These are phyloP conservation scores for Daldinia grandis DNA, from an alignment of 495 filamentous ascomycete genomes.

Conservation along the genomic window DNA sequence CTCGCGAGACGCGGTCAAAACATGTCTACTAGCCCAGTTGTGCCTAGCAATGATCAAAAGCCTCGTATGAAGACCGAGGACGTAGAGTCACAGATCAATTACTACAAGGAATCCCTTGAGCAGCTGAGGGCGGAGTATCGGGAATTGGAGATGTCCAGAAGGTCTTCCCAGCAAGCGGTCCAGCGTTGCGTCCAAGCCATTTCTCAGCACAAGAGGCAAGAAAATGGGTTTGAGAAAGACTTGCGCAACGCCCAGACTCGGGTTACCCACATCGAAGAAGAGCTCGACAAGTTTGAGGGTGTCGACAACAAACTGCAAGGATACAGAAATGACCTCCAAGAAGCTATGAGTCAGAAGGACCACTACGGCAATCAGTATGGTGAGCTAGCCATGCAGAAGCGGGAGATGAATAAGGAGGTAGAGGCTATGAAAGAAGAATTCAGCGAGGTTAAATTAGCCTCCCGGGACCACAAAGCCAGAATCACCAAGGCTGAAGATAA, in stretches of 20 bases:
- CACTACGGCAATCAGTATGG: conserved; percentile 56
- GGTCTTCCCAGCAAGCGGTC: conserved; percentile 60
- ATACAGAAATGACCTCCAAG: conserved; percentile 46
- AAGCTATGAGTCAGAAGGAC: conserved; percentile 43
- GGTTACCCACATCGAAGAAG: conserved; percentile 43
- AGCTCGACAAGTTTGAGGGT: conserved; percentile 56
- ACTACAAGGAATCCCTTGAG: conserved; percentile 48
- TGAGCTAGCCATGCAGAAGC: conserved; percentile 47
- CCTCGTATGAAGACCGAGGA: conserved; percentile 84
- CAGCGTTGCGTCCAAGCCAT: conserved; percentile 67
- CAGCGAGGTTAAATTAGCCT: conserved; percentile 45
- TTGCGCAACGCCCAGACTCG: conserved; percentile 37
- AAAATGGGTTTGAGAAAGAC: conserved; percentile 35
- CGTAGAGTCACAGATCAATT: conserved; percentile 49
- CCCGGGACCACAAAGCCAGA: conserved; percentile 56
- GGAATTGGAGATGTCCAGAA: conserved; percentile 47
- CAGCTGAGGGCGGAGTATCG: conserved; percentile 57
- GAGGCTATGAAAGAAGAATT: conserved; percentile 43
- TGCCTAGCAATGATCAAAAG: conserved; percentile 43
- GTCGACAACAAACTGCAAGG: conserved; percentile 50
- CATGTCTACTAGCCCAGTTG: conserved; percentile 47
- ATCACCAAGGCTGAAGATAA: conserved; percentile 68
- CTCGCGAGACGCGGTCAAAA: conserved; percentile 63
- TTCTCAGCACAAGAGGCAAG: conserved; percentile 60
- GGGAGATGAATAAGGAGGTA: conserved; percentile 48